These are phyloP conservation scores for Daldinia caldariorum DNA, from an alignment of 495 filamentous ascomycete genomes.

Conservation along the genomic window DNA sequence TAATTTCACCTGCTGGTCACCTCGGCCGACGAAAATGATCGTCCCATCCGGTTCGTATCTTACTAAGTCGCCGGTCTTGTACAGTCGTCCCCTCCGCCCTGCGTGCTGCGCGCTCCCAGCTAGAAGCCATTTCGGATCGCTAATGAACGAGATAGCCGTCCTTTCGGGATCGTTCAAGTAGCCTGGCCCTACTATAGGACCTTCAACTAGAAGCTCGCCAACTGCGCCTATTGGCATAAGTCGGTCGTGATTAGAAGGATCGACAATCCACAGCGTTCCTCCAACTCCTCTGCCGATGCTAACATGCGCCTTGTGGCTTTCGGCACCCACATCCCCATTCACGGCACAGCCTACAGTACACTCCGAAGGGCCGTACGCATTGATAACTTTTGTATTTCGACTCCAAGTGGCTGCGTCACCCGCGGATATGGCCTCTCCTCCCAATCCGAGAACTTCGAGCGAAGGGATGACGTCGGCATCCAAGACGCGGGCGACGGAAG, in stretches of 20 bases:
- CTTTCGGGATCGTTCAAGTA: slow-evolving; percentile 60
- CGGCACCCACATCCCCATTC: slow-evolving; percentile 48
- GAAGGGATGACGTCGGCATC: slow-evolving; percentile 50
- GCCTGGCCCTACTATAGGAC: slow-evolving; percentile 60
- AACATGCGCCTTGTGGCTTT: slow-evolving; percentile 44
- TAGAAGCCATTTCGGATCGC: slow-evolving; percentile 60
- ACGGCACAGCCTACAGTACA: slow-evolving; percentile 62
- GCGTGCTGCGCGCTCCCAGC: slow-evolving; percentile 49
- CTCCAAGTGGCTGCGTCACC: slow-evolving; percentile 54
- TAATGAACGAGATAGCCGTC: slow-evolving; percentile 60
- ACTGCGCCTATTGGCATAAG: slow-evolving; percentile 67
- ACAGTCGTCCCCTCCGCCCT: slow-evolving; percentile 64
- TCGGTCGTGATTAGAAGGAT: slow-evolving; percentile 60
- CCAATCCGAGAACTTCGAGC: slow-evolving; percentile 53
- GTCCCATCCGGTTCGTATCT: slow-evolving; percentile 67
- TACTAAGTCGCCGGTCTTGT: slow-evolving; percentile 75
- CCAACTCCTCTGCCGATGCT: slow-evolving; percentile 59
- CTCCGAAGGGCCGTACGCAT: slow-evolving; percentile 68
- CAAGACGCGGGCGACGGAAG: slow-evolving; percentile 65
- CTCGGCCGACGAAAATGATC: slow-evolving; percentile 69
- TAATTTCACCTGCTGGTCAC: slow-evolving; percentile 73
- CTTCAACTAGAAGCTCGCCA: slow-evolving; percentile 72
- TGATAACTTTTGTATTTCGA: slow-evolving; percentile 55
- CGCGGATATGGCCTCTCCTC: slow-evolving; percentile 54
- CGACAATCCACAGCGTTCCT: slow-evolving; percentile 64